Conservation (phyloP, 768 basidiomycete genomes). For the Hirschioporus abietinus region DNA sequence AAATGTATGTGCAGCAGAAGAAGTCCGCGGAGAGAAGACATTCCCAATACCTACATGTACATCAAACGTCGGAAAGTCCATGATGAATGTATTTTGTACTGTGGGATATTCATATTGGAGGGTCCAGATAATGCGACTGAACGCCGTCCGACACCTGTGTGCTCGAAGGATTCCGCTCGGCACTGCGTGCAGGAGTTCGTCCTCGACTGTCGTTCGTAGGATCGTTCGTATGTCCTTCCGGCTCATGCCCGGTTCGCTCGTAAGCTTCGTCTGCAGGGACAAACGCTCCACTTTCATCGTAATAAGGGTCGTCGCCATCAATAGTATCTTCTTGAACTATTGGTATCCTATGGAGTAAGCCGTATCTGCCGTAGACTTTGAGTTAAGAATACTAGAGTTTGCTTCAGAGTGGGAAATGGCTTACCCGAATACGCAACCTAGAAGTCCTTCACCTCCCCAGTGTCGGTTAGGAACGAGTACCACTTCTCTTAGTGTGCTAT, state of each 20-base stretch:
- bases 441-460: slow-evolving; percentile 94
- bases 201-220: not conserved
- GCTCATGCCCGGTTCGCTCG: not conserved
- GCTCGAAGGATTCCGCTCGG: not conserved
- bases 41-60: not conserved
- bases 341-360: slow-evolving; percentile 90
- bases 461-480: slow-evolving; percentile 93
- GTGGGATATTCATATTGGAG: not conserved
- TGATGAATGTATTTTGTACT: not conserved
- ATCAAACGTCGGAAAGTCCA: not conserved
- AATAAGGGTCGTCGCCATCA: slow-evolving; percentile 32
- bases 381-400: not conserved
- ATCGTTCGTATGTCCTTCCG: not conserved
- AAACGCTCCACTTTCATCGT: slow-evolving; percentile 62
- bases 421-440: slow-evolving; percentile 95
- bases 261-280: slow-evolving; percentile 47
- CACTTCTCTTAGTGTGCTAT: slow-evolving; percentile 85
- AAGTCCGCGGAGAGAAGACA: not conserved
- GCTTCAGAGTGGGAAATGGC: slow-evolving; percentile 21
- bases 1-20: not conserved
- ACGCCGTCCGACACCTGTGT: not conserved
- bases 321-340: slow-evolving; percentile 59
- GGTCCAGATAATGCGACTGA: not conserved
- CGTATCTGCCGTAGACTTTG: slow-evolving; percentile 50
- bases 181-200: not conserved